A percentile compares a stretch with the other conserved stretches of the same genome.
Conservation (phyloP, 805 yeast genomes). For the Priceomyces haplophilus region DNA sequence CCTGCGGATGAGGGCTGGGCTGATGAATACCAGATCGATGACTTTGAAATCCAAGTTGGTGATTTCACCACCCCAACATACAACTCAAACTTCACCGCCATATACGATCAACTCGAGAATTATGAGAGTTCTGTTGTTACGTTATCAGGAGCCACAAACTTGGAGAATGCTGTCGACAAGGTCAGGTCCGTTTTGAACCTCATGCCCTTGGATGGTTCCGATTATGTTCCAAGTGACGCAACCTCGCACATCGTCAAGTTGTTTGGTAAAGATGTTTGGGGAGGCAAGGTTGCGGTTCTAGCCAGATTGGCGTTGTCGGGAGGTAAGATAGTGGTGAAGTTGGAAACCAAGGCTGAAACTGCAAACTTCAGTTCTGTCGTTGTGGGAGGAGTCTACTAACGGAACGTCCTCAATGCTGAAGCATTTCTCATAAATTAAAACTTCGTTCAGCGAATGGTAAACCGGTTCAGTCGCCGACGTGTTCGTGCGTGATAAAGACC, state of each 20-base stretch:
- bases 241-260: conserved; percentile 73
- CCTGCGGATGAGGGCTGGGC: conserved; percentile 79
- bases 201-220: conserved; percentile 71
- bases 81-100: conserved; percentile 68
- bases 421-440: not conserved
- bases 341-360: conserved; percentile 50
- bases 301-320: conserved; percentile 51
- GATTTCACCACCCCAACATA: conserved; percentile 79
- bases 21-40: conserved; percentile 91
- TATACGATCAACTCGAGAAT: conserved; percentile 68
- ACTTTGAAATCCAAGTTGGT: conserved; percentile 68
- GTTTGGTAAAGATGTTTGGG: conserved; percentile 72
- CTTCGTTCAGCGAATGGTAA: not conserved
- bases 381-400: conserved; percentile 36
- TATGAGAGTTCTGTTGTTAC: conserved; percentile 67
- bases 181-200: conserved; percentile 48
- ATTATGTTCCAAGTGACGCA: conserved; percentile 55
- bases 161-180: conserved; percentile 46
- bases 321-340: conserved; percentile 58
- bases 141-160: conserved; percentile 42
- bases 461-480: too few relatives aligned
- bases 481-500: too few relatives aligned
- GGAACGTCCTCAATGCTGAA: not conserved
- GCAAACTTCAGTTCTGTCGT: conserved; percentile 49
- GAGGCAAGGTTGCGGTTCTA: conserved; percentile 52